Evolutionary conservation across 139 green algal species (phyloP).

Genomic region (Gonium pectorale): DNA sequence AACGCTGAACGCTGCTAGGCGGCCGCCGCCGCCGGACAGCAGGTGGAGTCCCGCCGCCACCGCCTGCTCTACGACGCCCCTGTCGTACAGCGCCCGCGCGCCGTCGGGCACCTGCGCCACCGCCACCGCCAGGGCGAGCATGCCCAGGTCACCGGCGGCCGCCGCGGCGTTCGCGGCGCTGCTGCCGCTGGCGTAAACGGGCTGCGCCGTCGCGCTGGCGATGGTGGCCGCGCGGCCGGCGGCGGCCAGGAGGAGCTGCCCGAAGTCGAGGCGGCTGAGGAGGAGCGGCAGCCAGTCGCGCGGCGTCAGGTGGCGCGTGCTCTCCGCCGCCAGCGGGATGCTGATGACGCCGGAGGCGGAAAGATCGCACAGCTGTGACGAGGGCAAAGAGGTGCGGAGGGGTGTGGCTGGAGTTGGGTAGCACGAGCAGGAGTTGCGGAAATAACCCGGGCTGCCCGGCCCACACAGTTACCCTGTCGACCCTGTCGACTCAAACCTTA

Average conservation of each 20-base stretch:
- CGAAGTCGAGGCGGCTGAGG: conserved; percentile 1
- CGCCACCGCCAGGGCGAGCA: conserved; percentile 55
- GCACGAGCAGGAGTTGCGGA: too few species aligned
- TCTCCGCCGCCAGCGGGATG: conserved; percentile 30
- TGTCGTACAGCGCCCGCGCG: conserved; percentile 52
- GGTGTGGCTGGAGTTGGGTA: background rate
- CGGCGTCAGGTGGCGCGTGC: conserved; percentile 1
- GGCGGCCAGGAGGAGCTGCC: background rate
- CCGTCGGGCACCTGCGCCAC: conserved; percentile 59
- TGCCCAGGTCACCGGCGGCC: conserved; percentile 46
- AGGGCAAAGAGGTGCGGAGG: background rate
- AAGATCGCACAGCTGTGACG: conserved; percentile 23
- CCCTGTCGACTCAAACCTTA: too few species aligned
- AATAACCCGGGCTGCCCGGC: too few species aligned
- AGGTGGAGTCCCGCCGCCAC: conserved; percentile 43
- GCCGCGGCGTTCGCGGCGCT: background rate
- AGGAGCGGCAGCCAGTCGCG: conserved; percentile 36
- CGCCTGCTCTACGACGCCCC: conserved; percentile 35
- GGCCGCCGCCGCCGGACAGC: conserved; percentile 28
- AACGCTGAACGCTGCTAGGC: conserved; percentile 46
- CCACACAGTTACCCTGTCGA: too few species aligned
- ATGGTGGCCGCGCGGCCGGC: conserved; percentile 13
- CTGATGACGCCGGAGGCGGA: background rate
- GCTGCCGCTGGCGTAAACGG: too few species aligned
- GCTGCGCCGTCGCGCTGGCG: background rate